These are phyloP conservation scores for Rhytidiadelphus loreus DNA, from an alignment of 225 moss, liverwort and hornwort species.

Conservation along the genomic window DNA sequence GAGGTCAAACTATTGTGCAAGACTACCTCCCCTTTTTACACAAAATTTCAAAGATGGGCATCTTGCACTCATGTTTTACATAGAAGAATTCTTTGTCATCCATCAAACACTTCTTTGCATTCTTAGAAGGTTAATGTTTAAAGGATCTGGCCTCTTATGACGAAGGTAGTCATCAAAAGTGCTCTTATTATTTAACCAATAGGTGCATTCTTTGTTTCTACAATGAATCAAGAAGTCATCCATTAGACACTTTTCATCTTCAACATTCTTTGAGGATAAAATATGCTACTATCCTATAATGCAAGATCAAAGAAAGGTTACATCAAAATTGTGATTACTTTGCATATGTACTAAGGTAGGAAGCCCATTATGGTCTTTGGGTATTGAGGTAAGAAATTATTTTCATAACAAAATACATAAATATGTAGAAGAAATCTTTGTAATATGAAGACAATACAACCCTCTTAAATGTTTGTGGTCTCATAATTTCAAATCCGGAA, in stretches of 20 bases:
- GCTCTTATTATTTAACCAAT: no score
- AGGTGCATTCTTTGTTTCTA: no score
- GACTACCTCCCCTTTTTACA: neutral
- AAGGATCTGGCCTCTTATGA: no score
- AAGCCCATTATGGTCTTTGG: neutral
- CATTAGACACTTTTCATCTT: no score
- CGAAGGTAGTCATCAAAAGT: no score
- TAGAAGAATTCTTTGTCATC: neutral
- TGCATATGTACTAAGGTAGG: accelerated
- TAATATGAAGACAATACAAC: accelerated
- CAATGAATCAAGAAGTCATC: no score
- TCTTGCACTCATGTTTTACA: accelerated
- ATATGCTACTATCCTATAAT: neutral
- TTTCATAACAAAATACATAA: neutral
- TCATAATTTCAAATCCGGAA: accelerated
- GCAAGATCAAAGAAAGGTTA: accelerated
- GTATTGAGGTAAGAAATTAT: neutral
- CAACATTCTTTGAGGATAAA: no score
- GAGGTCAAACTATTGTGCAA: neutral
- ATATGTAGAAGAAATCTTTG: neutral
- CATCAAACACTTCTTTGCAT: no score
- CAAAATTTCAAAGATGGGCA: neutral
- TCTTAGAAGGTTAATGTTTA: no score
- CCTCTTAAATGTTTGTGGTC: neutral
- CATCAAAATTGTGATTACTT: neutral